phyloP scores from a whole-genome alignment of 305 asterid species.

The Rubia peregrina region DNA sequence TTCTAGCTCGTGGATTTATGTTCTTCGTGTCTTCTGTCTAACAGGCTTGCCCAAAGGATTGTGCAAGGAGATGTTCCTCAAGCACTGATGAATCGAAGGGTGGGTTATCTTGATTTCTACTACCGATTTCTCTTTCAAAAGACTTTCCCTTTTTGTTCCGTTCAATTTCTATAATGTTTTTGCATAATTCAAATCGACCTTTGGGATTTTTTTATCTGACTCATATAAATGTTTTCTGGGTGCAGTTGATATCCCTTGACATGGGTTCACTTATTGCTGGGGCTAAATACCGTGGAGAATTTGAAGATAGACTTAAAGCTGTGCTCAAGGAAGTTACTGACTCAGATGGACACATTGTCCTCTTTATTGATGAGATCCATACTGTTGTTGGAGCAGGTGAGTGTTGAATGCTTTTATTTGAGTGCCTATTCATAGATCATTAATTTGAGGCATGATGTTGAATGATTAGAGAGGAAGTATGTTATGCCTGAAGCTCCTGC shows the following conservation, averaged over 20 bases:
- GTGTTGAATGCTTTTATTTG: neutral
- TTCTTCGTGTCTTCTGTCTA: neutral
- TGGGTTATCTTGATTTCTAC: conserved; percentile 27
- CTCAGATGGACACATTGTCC: conserved; percentile 21
- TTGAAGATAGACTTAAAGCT: conserved; percentile 25
- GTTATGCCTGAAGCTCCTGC: neutral
- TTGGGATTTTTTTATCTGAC: neutral
- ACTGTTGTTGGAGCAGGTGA: conserved; percentile 26
- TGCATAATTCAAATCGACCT: no score
- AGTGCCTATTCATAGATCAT: neutral
- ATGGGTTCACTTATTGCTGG: conserved; percentile 28
- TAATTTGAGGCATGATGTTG: neutral
- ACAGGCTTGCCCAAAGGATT: conserved; percentile 82
- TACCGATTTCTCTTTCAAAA: conserved; percentile 1
- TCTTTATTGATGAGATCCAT: conserved; percentile 26
- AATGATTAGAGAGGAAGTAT: neutral
- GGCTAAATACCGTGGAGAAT: conserved; percentile 25
- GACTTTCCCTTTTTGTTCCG: neutral
- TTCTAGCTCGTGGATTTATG: neutral
- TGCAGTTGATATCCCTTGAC: conserved; percentile 23
- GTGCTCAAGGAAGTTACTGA: conserved; percentile 28
- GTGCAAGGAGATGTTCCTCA: conserved; percentile 93
- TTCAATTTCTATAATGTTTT: neutral
- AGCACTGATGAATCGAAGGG: conserved; percentile 75
- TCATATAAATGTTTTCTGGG: neutral